Percentiles rank a stretch among this genome's conserved stretches.
Evolutionary conservation across 2,329 filamentous ascomycete species (phyloP).

Genomic region (Davidsoniella australis): DNA sequence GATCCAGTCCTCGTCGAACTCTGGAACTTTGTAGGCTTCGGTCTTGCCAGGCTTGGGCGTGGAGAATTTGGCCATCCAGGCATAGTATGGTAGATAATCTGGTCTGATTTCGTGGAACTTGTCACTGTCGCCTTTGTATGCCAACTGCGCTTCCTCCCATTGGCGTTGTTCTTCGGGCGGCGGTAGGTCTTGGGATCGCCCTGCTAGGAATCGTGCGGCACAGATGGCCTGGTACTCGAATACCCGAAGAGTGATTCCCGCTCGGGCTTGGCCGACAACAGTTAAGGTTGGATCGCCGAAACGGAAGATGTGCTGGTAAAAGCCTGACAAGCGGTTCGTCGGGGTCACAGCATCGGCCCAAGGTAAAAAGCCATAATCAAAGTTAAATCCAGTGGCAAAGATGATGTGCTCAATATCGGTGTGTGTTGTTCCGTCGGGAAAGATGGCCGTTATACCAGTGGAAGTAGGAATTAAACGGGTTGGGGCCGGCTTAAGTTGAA

Average conservation of each 20-base stretch:
- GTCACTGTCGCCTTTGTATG: conserved; percentile 19
- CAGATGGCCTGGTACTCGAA: conserved; percentile 25
- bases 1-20: conserved; percentile 25
- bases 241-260: conserved; percentile 22
- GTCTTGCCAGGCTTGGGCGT: conserved; percentile 22
- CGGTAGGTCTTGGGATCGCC: conserved; percentile 17
- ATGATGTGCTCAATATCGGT: conserved; percentile 37
- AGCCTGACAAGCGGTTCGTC: conserved; percentile 17
- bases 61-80: conserved; percentile 23
- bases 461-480: conserved; percentile 15
- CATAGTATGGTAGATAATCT: conserved; percentile 24
- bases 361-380: conserved; percentile 37
- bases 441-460: conserved; percentile 23
- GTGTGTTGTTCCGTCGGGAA: conserved; percentile 32
- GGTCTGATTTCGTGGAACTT: conserved; percentile 20
- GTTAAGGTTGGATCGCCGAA: conserved; percentile 21
- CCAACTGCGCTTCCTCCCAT: conserved; percentile 20
- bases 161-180: conserved; percentile 17
- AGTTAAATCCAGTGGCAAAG: conserved; percentile 43
- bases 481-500: neutral
- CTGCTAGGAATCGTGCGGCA: conserved; percentile 20
- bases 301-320: conserved; percentile 22
- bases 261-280: conserved; percentile 21
- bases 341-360: conserved; percentile 3
- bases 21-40: conserved; percentile 23